A percentile compares a stretch with the other conserved stretches of the same genome.
These are phyloP conservation scores for Starmerella apicola DNA, from an alignment of 805 yeast genomes.

Conservation along the genomic window DNA sequence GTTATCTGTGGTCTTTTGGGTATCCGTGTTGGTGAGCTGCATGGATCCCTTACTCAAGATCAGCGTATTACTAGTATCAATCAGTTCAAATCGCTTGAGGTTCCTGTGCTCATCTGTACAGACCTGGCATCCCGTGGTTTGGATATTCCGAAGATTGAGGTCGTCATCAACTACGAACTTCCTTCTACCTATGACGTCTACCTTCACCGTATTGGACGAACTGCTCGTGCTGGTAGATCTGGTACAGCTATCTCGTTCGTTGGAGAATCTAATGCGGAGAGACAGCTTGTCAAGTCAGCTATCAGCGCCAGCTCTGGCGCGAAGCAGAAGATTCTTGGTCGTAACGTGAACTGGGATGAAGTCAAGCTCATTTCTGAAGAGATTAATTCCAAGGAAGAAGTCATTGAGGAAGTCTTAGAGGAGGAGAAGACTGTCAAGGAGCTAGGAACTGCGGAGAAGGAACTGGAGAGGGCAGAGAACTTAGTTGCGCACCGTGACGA, in stretches of 20 bases:
- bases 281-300: conserved; percentile 83
- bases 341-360: conserved; percentile 82
- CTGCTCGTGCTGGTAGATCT: conserved; percentile 97
- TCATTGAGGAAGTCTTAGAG: conserved; percentile 61
- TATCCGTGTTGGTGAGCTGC: conserved; percentile 64
- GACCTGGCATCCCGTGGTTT: conserved; percentile 98
- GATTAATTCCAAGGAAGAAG: conserved; percentile 46
- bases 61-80: conserved; percentile 80
- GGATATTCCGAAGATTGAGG: conserved; percentile 95
- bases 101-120: conserved; percentile 86
- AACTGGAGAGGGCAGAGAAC: conserved; percentile 74
- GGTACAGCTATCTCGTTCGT: conserved; percentile 91
- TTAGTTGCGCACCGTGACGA: conserved; percentile 67
- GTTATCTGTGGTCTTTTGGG: conserved; percentile 69
- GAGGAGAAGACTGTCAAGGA: conserved; percentile 89
- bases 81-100: conserved; percentile 67
- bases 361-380: conserved; percentile 55
- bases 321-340: conserved; percentile 53
- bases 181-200: conserved; percentile 86
- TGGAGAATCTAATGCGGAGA: conserved; percentile 79
- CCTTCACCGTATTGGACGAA: conserved; percentile 96
- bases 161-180: conserved; percentile 90
- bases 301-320: conserved; percentile 37
- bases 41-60: conserved; percentile 75
- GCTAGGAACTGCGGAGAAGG: conserved; percentile 79